Evolutionary conservation across 352 stramenopile genomes (phyloP).

Genomic region (Hyaloperonospora brassicae): DNA sequence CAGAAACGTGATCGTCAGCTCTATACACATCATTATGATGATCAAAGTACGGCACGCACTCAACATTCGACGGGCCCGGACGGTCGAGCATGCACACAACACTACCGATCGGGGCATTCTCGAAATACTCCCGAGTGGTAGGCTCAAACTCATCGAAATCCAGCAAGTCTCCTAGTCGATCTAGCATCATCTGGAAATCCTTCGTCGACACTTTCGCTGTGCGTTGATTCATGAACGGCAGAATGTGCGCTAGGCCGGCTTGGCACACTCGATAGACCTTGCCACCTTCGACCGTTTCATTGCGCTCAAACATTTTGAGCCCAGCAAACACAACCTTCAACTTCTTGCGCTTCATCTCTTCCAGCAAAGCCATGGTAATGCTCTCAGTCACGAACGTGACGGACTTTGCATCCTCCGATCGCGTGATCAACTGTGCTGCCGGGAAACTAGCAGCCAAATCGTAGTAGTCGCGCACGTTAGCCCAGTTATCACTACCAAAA

Average conservation of each 20-base stretch:
- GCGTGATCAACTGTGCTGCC: constrained; percentile 73
- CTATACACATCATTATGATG: neutral
- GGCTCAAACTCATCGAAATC: constrained; percentile 79
- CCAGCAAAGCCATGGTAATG: constrained; percentile 71
- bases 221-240: constrained; percentile 71
- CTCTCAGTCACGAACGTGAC: constrained; percentile 81
- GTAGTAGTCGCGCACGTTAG: constrained; percentile 71
- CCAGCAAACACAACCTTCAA: constrained; percentile 88
- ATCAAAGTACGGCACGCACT: constrained; percentile 37
- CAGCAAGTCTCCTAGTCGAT: constrained; percentile 71
- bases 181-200: constrained; percentile 83
- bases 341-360: constrained; percentile 82
- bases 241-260: constrained; percentile 73
- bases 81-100: constrained; percentile 65
- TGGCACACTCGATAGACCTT: constrained; percentile 87
- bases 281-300: constrained; percentile 53
- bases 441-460: constrained; percentile 61
- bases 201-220: constrained; percentile 51
- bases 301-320: constrained; percentile 89
- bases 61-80: constrained; percentile 46
- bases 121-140: constrained; percentile 38
- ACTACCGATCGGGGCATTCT: constrained; percentile 59
- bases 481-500: constrained; percentile 51
- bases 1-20: constrained; percentile 10
- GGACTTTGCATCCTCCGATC: constrained; percentile 79